A percentile compares a stretch with the other conserved stretches of the same genome.
Evolutionary conservation across 1,284 basidiomycete genomes (phyloP).

Genomic region (Ganoderma lingzhi): DNA sequence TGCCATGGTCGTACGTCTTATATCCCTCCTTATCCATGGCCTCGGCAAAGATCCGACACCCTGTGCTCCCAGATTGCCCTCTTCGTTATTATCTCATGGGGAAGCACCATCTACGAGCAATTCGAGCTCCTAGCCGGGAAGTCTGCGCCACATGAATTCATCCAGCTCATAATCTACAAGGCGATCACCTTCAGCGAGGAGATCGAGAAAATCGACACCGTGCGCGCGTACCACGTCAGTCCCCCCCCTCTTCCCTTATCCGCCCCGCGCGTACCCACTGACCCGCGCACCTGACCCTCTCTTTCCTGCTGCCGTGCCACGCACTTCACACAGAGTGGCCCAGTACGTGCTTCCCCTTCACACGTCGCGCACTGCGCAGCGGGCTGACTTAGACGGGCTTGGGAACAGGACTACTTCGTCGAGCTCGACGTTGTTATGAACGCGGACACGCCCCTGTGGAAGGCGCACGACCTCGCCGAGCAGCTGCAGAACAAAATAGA

Average conservation of each 20-base stretch:
- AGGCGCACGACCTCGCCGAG: slow-evolving; percentile 95
- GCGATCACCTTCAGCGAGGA: slow-evolving; percentile 87
- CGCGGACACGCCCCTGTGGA: slow-evolving; percentile 87
- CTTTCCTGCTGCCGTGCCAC: neutral
- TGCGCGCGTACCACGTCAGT: slow-evolving; percentile 86
- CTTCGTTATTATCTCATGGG: slow-evolving; percentile 86
- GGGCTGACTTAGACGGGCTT: neutral
- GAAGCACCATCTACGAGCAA: slow-evolving; percentile 76
- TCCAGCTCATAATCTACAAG: slow-evolving; percentile 94
- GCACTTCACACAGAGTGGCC: slow-evolving; percentile 59
- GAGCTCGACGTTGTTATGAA: slow-evolving; percentile 97
- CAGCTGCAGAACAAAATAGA: slow-evolving; percentile 95
- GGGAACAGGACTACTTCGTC: slow-evolving; percentile 77
- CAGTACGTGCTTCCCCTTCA: slow-evolving; percentile 34
- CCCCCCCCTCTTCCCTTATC: neutral
- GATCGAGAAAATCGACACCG: slow-evolving; percentile 89
- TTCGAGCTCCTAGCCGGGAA: slow-evolving; percentile 93
- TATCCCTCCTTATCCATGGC: neutral
- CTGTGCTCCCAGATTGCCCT: slow-evolving; percentile 65
- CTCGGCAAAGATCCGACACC: neutral
- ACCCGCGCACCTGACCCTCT: neutral
- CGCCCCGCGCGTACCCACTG: slow-evolving; percentile 7
- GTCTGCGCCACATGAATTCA: slow-evolving; percentile 90
- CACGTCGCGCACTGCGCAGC: neutral
- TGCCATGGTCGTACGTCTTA: slow-evolving; percentile 70